phyloP scores from a whole-genome alignment of 2,329 filamentous ascomycete species.

The Microsporum ferrugineum region DNA sequence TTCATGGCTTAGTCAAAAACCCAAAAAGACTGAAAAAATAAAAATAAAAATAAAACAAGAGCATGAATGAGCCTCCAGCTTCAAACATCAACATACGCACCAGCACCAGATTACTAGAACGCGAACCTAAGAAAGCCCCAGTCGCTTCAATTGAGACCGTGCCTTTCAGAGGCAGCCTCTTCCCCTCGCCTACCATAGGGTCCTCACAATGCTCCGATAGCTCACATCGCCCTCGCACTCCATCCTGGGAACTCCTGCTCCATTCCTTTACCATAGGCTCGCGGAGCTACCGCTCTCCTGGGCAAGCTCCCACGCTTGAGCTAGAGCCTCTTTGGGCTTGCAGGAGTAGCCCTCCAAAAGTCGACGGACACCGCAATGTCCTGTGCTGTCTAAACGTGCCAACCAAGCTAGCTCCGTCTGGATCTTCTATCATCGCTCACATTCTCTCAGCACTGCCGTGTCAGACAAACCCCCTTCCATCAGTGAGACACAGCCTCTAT shows the following conservation, averaged over 20 bases:
- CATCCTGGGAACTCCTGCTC: neutral
- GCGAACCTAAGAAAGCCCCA: neutral
- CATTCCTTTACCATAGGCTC: neutral
- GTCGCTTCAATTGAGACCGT: neutral
- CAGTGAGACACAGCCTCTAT: neutral
- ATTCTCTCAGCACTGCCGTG: neutral
- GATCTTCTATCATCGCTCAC: neutral
- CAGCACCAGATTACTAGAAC: neutral
- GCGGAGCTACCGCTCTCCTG: neutral
- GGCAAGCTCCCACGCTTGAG: neutral
- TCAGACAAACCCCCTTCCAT: neutral
- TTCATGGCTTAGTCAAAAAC: neutral
- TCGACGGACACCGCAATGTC: neutral
- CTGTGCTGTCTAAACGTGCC: neutral
- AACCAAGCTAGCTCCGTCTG: neutral
- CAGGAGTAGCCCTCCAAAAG: neutral
- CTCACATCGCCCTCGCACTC: neutral
- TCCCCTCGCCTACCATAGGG: neutral
- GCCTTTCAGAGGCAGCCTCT: neutral
- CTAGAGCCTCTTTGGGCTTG: neutral
- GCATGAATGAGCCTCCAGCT: neutral
- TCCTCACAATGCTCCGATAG: neutral
- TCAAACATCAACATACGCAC: neutral
- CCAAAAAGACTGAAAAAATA: neutral
- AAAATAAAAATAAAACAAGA: neutral